Base-by-base conservation (phyloP, 768 basidiomycete species). In the Astraeus odoratus region DNA sequence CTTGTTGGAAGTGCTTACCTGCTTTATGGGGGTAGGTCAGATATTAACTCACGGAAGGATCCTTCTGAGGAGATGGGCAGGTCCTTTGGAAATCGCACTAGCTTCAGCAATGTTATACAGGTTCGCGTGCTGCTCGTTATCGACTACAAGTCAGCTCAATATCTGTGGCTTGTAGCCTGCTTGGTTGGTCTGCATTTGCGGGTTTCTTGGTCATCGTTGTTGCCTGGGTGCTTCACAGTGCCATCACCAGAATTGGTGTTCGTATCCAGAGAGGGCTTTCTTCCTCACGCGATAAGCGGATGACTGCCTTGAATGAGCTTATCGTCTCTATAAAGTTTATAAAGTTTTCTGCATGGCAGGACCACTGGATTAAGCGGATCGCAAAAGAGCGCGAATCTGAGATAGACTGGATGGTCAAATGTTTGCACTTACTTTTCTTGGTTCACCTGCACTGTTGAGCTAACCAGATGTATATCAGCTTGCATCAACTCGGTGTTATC, bases 381-480 rank as follows among this genome's bases (percentile, higher is more conserved):
- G 56, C 63, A 39, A 62, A 68, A 6, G 77, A 84, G 2, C 71
- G 91, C 48, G 73, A 74, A 33, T 64, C 65, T 12, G 92, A 94
- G 67, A 72, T 93, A 65, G 65, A 73, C 44, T 88, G 87, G 83
- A 73, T 91, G 73, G 63, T 86, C 46, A 83, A 84, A 71, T 60
- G 83, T 83, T 24, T 1, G 61, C 40, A 18, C 12, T 37, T 19
- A 23, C 18, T 22, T 9, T 36, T 20, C 13, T 12, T n/a, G n/a
- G n/a, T n/a, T n/a, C n/a, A n/a, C n/a, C 7, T 38, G 33, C 10
- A 8, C n/a, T 8, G 13, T 25, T 37, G 29, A 5, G 37, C 45
- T 38, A 6, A 45, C 8, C 3, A 16, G 19, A 39, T 39, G 37
- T 38, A 31, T 26, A 33, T 29, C 27, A 66, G 68, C 63, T 31